These are phyloP conservation scores for Pachysandra terminalis DNA, from an alignment of 164 flowering plant genomes.

Conservation along the genomic window DNA sequence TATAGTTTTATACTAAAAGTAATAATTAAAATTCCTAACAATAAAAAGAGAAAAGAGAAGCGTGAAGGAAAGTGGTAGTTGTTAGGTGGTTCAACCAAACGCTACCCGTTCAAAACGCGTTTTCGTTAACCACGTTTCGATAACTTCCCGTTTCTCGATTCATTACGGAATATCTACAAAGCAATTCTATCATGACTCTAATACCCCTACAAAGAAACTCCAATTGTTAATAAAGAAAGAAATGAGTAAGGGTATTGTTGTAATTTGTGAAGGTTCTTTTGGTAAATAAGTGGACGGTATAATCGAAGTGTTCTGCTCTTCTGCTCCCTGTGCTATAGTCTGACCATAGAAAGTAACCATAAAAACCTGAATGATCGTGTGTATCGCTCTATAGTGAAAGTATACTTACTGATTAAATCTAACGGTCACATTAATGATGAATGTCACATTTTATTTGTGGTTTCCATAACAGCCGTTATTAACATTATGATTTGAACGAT, in stretches of 20 bases:
- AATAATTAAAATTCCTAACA: constrained; percentile 1
- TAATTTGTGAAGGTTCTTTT: background rate
- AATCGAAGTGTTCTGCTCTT: constrained; percentile 20
- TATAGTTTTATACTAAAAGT: constrained; percentile 40
- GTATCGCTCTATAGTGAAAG: no score
- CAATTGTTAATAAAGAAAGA: no score
- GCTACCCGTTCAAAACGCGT: constrained; percentile 46
- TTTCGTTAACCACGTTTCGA: constrained; percentile 17
- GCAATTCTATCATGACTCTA: background rate
- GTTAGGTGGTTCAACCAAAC: constrained; percentile 90
- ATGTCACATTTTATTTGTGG: no score
- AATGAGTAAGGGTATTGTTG: background rate
- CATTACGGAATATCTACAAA: background rate
- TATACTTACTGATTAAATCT: no score
- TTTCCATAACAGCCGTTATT: no score
- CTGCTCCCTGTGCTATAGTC: constrained; percentile 17
- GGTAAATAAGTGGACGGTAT: constrained; percentile 20
- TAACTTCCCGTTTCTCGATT: background rate
- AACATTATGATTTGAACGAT: no score
- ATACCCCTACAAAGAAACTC: constrained; percentile 3
- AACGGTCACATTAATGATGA: no score
- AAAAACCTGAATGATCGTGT: background rate
- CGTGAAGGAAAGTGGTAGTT: constrained; percentile 64
- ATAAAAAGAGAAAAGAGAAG: constrained; percentile 20
- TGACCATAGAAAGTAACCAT: constrained; percentile 10